phyloP scores from a whole-genome alignment of 345 rosid genomes.

The Eucalyptus lansdowneana region DNA sequence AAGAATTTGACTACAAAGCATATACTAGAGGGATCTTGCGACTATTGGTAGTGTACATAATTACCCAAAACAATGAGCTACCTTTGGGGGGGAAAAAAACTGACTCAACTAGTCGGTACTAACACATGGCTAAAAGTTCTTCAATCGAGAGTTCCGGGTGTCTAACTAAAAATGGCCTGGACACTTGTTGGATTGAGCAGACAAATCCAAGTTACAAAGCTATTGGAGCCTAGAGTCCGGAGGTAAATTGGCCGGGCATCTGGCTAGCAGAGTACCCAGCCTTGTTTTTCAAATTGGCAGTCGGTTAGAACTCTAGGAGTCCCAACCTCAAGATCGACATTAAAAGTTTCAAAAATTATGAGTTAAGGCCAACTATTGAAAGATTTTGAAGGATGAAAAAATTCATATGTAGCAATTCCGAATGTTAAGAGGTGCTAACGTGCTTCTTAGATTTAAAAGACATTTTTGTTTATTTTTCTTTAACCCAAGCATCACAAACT shows the following conservation, averaged over 20 bases:
- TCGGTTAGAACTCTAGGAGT: background rate
- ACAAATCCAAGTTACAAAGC: too few relatives aligned
- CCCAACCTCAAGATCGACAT: background rate
- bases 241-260: background rate
- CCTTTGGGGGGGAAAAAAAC: too few relatives aligned
- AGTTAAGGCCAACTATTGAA: background rate
- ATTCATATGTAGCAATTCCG: background rate
- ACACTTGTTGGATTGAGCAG: too few relatives aligned
- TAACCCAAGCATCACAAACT: background rate
- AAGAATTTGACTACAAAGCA: rapidly evolving
- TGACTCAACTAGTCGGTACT: too few relatives aligned
- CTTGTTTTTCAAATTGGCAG: too few relatives aligned
- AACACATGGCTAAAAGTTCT: too few relatives aligned
- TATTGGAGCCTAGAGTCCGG: too few relatives aligned
- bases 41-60: background rate
- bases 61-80: too few relatives aligned
- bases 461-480: background rate
- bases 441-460: background rate
- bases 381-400: background rate
- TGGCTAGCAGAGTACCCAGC: background rate
- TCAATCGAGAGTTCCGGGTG: too few relatives aligned
- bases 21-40: background rate
- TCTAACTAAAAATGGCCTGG: too few relatives aligned
- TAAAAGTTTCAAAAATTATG: background rate
- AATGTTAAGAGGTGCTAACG: background rate